Percentiles rank a stretch among this genome's conserved stretches.
phyloP scores from a whole-genome alignment of 129 eudicot species.

The Oenanthe sinensis region DNA sequence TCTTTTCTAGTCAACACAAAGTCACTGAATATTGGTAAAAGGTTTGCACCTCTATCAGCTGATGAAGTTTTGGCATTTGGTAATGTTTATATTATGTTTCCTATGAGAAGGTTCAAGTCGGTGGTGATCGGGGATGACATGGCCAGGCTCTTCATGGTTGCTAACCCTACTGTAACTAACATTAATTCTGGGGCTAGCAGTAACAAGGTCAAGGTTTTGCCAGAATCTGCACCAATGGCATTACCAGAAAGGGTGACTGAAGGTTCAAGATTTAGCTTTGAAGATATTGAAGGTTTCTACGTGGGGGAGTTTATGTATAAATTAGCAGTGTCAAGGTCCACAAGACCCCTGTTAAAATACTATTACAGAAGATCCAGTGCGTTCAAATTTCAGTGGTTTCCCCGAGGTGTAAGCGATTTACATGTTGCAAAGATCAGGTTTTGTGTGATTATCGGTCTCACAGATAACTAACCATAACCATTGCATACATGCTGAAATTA shows the following conservation, averaged over 20 bases:
- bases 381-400: not conserved
- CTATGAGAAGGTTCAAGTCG: constrained; percentile 65
- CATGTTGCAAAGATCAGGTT: not conserved
- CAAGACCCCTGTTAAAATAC: constrained; percentile 54
- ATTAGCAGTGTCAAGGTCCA: constrained; percentile 39
- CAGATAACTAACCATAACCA: not conserved
- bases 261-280: constrained; percentile 35
- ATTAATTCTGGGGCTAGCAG: not conserved
- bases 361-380: constrained; percentile 46
- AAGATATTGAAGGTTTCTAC: constrained; percentile 19
- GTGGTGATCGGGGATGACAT: constrained; percentile 56
- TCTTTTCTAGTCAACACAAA: constrained; percentile 49
- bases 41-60: constrained; percentile 63
- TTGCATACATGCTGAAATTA: not conserved
- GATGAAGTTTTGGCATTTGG: constrained; percentile 65
- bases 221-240: constrained; percentile 11
- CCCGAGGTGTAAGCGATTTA: not conserved
- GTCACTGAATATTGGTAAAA: constrained; percentile 37
- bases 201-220: constrained; percentile 25
- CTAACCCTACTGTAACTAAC: constrained; percentile 49
- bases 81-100: constrained; percentile 59
- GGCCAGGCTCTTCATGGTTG: constrained; percentile 56
- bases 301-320: constrained; percentile 32
- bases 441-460: not conserved
- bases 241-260: constrained; percentile 3